phyloP scores from a whole-genome alignment of 2,329 filamentous ascomycete genomes.

The Cytospora schulzeri region DNA sequence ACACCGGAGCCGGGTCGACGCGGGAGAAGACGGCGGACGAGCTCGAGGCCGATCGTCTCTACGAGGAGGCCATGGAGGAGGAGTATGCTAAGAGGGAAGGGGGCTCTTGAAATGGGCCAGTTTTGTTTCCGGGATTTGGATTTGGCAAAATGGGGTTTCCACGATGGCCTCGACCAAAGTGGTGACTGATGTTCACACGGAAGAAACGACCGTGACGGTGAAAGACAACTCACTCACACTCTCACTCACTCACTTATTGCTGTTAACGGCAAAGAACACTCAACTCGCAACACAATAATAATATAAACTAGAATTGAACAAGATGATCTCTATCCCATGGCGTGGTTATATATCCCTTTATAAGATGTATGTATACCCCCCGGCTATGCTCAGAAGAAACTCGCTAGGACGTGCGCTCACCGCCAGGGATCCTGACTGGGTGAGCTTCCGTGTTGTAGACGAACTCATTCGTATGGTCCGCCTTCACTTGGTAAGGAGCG shows the following conservation, averaged over 20 bases:
- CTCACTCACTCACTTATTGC: neutral
- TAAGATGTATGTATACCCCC: neutral
- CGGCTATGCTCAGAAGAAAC: neutral
- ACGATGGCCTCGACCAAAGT: too few species aligned
- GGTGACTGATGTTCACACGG: neutral
- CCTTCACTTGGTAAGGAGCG: slow-evolving; percentile 53
- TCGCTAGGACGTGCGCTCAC: slow-evolving; percentile 6
- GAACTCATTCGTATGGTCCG: slow-evolving; percentile 47
- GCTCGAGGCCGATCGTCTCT: slow-evolving; percentile 50
- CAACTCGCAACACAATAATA: neutral
- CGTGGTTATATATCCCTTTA: neutral
- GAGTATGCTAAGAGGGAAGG: slow-evolving; percentile 58
- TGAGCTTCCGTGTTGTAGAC: slow-evolving; percentile 56
- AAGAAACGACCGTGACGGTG: neutral
- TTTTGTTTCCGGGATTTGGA: too few species aligned
- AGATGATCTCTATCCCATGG: neutral
- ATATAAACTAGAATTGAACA: neutral
- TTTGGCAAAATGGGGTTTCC: neutral
- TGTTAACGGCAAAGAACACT: neutral
- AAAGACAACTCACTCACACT: too few species aligned
- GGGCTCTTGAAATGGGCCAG: slow-evolving; percentile 41
- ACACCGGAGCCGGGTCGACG: slow-evolving; percentile 51
- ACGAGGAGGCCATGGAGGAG: slow-evolving; percentile 57
- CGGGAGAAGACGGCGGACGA: slow-evolving; percentile 53
- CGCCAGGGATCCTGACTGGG: slow-evolving; percentile 38